Evolutionary conservation across 2,329 filamentous ascomycete species (phyloP), one percentile per base, ranked within the genome.

Genomic region (Colletotrichum gloeosporioides): DNA sequence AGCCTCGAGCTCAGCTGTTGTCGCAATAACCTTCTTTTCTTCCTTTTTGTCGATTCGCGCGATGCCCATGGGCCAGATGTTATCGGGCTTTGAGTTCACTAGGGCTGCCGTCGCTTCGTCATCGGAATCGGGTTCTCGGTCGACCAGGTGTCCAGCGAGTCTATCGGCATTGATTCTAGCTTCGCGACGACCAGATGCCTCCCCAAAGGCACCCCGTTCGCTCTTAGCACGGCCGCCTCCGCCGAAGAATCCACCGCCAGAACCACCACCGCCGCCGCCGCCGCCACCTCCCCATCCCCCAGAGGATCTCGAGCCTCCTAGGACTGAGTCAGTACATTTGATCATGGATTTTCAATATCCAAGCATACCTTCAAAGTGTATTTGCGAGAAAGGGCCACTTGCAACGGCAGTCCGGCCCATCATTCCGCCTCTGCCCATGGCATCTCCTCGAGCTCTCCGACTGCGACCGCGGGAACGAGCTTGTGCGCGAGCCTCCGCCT

Each of bases 1-100:
- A 1, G 89, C 90, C 78, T 91, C 89, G 15, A 92, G 85, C 78
- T 92, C 90, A 49, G 89, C 90, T n/a, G 89, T 88, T 0, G 89
- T 91, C 13, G 90, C 88, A 64, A 92, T 88, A 69, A 89, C 85
- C 34, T 90, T 82, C n/a, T 87, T 88, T 29, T 88, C 84, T 18
- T 91, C 88, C 80, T 90, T 88, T 79, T 90, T 89, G 78, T 90
- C 88, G 76, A 86, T 85, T 76, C 90, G 87, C 78, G 88, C 86
- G 78, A 92, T 91, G 65, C 90, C 90, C 84, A 92, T 89, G 18
- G 90, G 90, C 78, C 91, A 84, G 25, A 87, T 81, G 67, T 70
- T 72, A 39, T 69, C 73, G 22, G 77, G 77, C 36, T 78, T 75
- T 29, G 70, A 57, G 39, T 68, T 65, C 34, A 78, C 77, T 13